Conservation (phyloP, 495 filamentous ascomycete species). For the Xylaria longipes region DNA sequence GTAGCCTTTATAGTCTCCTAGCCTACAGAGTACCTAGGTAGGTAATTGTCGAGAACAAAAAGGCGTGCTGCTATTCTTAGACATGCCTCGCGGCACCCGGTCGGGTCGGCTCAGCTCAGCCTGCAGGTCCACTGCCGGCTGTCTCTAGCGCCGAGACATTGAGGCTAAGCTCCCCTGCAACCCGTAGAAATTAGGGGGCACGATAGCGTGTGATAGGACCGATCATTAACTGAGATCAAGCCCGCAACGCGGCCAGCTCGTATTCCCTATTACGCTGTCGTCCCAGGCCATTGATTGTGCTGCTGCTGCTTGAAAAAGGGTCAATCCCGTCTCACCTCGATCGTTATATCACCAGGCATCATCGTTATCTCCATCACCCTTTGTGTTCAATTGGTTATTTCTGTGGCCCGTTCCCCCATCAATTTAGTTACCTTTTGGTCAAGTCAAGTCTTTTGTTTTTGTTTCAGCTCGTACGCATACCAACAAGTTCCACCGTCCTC, state of each 20-base stretch:
- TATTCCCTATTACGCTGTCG: conserved; percentile 4
- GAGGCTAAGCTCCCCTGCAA: conserved; percentile 15
- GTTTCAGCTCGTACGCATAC: neutral
- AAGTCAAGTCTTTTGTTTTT: neutral
- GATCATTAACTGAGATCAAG: conserved; percentile 1
- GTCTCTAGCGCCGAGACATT: conserved; percentile 1
- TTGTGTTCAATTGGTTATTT: neutral
- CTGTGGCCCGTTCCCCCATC: neutral
- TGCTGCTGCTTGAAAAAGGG: neutral
- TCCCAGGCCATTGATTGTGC: neutral
- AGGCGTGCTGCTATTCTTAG: neutral
- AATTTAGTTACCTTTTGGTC: neutral
- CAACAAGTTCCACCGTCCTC: neutral
- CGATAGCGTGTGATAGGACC: neutral
- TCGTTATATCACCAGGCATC: neutral
- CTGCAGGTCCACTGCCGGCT: conserved; percentile 1
- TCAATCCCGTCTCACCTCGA: neutral
- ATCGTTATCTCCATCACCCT: neutral
- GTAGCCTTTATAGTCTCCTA: neutral
- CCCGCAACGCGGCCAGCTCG: conserved; percentile 8
- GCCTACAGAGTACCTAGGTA: too few species aligned
- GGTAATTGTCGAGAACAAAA: neutral
- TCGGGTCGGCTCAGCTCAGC: conserved; percentile 16
- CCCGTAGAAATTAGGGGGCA: neutral
- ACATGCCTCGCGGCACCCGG: neutral